These are phyloP conservation scores for Lactarius sp. DNA, from an alignment of 768 basidiomycete species.

Conservation along the genomic window DNA sequence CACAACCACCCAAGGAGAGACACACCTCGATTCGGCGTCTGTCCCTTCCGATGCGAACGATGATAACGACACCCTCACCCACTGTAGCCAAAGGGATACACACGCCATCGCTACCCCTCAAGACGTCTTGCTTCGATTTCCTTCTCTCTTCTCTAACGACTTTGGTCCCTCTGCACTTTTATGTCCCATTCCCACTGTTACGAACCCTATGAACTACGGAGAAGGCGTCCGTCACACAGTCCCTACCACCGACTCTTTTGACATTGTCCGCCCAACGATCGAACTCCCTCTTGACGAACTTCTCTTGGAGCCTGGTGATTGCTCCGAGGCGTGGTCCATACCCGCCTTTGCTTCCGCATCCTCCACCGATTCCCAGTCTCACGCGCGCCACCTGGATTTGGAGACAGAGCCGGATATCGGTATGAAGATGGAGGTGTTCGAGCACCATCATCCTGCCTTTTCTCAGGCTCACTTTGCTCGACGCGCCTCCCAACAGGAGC, in stretches of 20 bases:
- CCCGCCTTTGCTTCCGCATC: constrained; percentile 20
- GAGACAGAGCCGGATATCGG: constrained; percentile 32
- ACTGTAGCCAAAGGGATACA: constrained; percentile 33
- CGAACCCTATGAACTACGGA: constrained; percentile 69
- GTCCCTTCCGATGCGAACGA: constrained; percentile 10
- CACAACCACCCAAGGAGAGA: constrained; percentile 34
- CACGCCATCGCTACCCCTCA: constrained; percentile 27
- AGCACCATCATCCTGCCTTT: constrained; percentile 31
- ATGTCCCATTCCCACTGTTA: constrained; percentile 59
- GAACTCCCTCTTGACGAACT: constrained; percentile 82
- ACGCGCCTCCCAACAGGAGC: constrained; percentile 37
- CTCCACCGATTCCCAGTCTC: constrained; percentile 10
- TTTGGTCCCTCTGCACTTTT: constrained; percentile 78
- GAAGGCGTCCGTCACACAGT: constrained; percentile 54
- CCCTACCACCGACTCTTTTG: constrained; percentile 47
- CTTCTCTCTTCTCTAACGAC: constrained; percentile 64
- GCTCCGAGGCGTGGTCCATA: constrained; percentile 32
- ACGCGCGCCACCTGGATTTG: constrained; percentile 26
- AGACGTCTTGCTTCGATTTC: constrained; percentile 55
- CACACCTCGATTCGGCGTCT: constrained; percentile 9
- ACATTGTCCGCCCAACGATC: constrained; percentile 72
- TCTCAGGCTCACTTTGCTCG: constrained; percentile 39
- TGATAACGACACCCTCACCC: constrained; percentile 37
- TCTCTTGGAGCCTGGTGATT: constrained; percentile 43
- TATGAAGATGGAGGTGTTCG: constrained; percentile 25